A percentile compares a stretch with the other conserved stretches of the same genome.
phyloP scores from a whole-genome alignment of 441 rosid species.

The Corymbia calophylla region DNA sequence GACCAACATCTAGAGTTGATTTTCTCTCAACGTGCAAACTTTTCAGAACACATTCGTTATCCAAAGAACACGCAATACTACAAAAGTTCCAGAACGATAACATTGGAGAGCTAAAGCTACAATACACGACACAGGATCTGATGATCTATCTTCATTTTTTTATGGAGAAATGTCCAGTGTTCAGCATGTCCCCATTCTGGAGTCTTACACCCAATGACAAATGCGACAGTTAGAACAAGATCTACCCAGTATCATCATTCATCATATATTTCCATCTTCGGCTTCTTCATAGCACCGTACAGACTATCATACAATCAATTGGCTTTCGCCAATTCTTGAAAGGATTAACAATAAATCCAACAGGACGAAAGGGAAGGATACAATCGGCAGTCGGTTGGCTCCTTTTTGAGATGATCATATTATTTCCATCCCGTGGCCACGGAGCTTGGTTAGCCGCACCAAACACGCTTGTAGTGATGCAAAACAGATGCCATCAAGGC shows the following conservation, averaged over 20 bases:
- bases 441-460: neutral
- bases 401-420: neutral
- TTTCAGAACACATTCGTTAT: neutral
- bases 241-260: neutral
- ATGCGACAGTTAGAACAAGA: neutral
- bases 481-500: neutral
- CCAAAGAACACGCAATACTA: neutral
- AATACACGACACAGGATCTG: neutral
- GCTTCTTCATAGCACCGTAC: neutral
- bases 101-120: neutral
- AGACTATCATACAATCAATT: neutral
- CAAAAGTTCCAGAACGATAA: neutral
- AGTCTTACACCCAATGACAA: neutral
- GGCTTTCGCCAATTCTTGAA: neutral
- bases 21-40: neutral
- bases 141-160: neutral
- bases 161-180: neutral
- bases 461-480: neutral
- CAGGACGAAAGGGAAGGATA: neutral
- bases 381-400: neutral
- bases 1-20: too few species aligned
- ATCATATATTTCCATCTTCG: neutral
- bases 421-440: neutral
- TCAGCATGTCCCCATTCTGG: neutral
- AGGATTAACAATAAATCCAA: neutral